Conservation (phyloP, 345 rosid species). For the Eucalyptus grandis region DNA sequence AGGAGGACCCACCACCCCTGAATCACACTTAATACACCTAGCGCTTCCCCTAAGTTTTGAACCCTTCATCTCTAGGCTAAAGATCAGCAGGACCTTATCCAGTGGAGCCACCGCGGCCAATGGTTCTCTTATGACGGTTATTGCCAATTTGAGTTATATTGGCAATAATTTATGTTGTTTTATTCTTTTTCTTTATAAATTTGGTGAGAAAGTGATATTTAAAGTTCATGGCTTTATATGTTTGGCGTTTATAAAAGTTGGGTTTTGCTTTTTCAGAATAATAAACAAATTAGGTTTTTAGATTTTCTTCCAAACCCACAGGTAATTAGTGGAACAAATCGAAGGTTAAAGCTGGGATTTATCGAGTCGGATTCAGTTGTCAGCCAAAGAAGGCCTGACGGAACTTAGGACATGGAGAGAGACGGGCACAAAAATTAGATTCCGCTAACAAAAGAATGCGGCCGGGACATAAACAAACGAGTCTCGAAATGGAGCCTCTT, state of each 20-base stretch:
- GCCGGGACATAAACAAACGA: background rate
- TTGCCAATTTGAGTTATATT: too few species aligned
- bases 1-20: too few species aligned
- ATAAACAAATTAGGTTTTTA: too few species aligned
- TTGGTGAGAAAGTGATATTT: background rate
- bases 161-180: too few species aligned
- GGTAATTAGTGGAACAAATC: background rate
- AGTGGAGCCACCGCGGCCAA: too few species aligned
- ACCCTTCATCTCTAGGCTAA: too few species aligned
- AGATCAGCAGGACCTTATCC: too few species aligned
- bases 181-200: too few species aligned
- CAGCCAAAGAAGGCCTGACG: background rate
- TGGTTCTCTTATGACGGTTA: too few species aligned
- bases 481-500: background rate
- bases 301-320: background rate
- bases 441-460: background rate
- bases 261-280: background rate
- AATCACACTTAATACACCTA: too few species aligned
- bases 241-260: background rate
- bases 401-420: background rate
- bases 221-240: background rate
- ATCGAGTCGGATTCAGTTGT: background rate
- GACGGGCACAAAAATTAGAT: background rate
- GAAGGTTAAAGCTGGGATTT: background rate
- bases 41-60: too few species aligned